Evolutionary conservation across 2,329 filamentous ascomycete genomes (phyloP), one percentile per base, ranked within the genome.

Genomic region (Colletotrichum sp.): DNA sequence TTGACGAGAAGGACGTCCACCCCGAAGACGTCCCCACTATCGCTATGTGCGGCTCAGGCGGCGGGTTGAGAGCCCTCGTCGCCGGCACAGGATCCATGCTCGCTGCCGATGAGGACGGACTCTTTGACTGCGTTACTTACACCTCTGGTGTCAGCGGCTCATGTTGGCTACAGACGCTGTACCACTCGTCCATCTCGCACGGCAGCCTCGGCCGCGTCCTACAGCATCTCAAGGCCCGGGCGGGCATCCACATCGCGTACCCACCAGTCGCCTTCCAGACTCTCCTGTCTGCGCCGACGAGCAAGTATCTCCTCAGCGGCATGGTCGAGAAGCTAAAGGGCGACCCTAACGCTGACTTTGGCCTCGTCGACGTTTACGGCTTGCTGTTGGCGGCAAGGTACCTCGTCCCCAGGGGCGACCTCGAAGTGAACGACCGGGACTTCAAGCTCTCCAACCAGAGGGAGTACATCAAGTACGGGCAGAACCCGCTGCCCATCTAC

Each of bases 81-180:
- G 96, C 97, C 3, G 96, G 96, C 5, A 93, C 96, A 0, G 96
- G 96, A 1, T 98, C 96, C 0, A 93, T 97, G 76, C 88, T 97
- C 12, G 96, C 96, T 5, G 91, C 95, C 1, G 92, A 95, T 75
- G 94, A 98, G 82, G 94, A 94, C 73, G 97, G 97, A 0, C 87
- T 99, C 0, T 97, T 98, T 82, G 96, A 98, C 84, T 98, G 97
- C 82, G 91, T 95, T 13, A 98, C 96, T 2, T 99, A 99, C 81
- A 98, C 96, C 1, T 95, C 96, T 7, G 97, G 97, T 2, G 97
- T 99, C 65, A 98, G 96, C 82, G 97, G 97, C 0, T 97, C 95
- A 78, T 98, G 97, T 83, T 99, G 97, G 97, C 89, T 98, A 8
- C 96, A 98, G 83, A 89, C 94, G 0, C 88, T 99, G 6, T 98